Evolutionary conservation across 208 protist genomes (phyloP).

Genomic region (Angomonas desouzai): DNA sequence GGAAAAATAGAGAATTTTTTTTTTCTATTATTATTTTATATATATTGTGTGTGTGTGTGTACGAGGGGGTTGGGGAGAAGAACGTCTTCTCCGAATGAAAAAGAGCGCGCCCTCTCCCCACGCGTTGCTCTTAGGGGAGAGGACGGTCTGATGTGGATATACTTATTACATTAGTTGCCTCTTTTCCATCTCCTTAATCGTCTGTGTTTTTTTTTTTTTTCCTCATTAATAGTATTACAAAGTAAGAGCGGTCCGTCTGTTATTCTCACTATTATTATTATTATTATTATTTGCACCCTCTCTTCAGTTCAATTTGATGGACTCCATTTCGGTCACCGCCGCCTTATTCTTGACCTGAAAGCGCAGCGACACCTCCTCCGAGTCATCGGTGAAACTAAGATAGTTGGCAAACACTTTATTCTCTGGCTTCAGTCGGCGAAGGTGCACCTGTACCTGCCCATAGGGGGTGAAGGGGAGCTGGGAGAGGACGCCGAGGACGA

Average conservation of each 20-base stretch:
- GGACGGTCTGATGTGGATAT: too few species aligned
- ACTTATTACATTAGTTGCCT: too few species aligned
- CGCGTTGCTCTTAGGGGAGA: too few species aligned
- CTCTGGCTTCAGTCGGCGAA: slow-evolving; percentile 26
- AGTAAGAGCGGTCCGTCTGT: too few species aligned
- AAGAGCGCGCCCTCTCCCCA: too few species aligned
- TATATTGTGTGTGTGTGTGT: too few species aligned
- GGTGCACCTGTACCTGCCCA: slow-evolving; percentile 34
- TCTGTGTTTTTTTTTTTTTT: neutral
- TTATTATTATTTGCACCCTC: too few species aligned
- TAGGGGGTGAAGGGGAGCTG: slow-evolving; percentile 29
- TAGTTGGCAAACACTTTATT: slow-evolving; percentile 58
- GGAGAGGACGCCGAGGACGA: slow-evolving; percentile 42
- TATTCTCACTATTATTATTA: too few species aligned
- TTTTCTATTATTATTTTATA: neutral
- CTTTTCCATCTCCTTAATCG: neutral
- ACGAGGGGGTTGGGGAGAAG: too few species aligned
- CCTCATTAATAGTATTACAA: too few species aligned
- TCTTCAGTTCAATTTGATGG: slow-evolving; percentile 1
- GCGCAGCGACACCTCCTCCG: slow-evolving; percentile 19
- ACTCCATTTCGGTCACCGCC: neutral
- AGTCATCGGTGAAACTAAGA: slow-evolving; percentile 32
- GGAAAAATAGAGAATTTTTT: slow-evolving; percentile 11
- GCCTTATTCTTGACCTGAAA: slow-evolving; percentile 12
- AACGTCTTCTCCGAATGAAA: too few species aligned